Percentiles rank a stretch among this genome's conserved stretches.
Conservation (phyloP, 139 green algal species). For the Haematococcus lacustris region DNA sequence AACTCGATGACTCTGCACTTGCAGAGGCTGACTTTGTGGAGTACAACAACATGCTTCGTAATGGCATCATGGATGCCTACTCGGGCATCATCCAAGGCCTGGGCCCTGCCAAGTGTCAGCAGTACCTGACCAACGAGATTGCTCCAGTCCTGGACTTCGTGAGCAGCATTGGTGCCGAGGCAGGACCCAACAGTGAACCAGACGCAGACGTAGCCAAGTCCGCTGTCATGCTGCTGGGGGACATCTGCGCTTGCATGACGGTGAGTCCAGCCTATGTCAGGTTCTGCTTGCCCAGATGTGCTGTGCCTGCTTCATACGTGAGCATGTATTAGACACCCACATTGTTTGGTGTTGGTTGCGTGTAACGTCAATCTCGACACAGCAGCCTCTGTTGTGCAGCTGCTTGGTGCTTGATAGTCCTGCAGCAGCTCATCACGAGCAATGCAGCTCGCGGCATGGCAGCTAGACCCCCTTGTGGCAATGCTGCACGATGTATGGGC, state of each 20-base stretch:
- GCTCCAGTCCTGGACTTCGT: constrained; percentile 36
- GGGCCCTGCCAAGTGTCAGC: not conserved
- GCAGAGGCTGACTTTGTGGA: constrained; percentile 77
- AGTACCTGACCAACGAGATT: constrained; percentile 24
- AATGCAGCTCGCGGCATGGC: no score
- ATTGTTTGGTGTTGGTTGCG: no score
- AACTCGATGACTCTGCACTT: no score
- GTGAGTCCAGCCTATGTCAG: constrained; percentile 17
- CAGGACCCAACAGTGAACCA: not conserved
- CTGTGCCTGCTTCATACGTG: no score
- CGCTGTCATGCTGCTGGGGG: constrained; percentile 49
- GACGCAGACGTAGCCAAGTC: constrained; percentile 36
- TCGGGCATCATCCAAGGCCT: constrained; percentile 63
- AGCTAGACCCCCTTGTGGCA: no score
- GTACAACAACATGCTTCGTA: constrained; percentile 88
- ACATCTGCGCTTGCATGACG: constrained; percentile 39
- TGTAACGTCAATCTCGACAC: no score
- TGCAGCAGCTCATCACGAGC: no score
- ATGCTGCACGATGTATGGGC: no score
- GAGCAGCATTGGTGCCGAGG: constrained; percentile 30
- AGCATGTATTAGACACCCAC: no score
- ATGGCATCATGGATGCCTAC: constrained; percentile 92
- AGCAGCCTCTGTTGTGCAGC: no score
- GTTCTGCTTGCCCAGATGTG: no score
- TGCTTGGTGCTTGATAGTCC: no score